Conservation (phyloP, 140 eudicot species). For the Senecio squalidus region DNA sequence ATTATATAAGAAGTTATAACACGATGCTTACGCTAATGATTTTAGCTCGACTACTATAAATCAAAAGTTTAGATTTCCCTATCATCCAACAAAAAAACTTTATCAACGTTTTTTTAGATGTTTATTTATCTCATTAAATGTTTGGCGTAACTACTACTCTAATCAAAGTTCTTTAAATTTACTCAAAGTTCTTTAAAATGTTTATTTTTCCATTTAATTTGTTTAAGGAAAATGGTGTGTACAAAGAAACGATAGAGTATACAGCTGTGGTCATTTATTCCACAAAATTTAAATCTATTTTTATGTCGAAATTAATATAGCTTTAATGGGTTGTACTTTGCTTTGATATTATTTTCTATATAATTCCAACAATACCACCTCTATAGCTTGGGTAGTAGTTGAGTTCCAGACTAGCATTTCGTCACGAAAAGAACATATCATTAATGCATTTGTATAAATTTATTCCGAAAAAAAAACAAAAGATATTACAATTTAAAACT, state of each 20-base stretch:
- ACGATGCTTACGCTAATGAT: too few relatives aligned
- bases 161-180: too few relatives aligned
- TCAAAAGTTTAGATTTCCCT: too few relatives aligned
- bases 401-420: constrained; percentile 20
- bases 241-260: constrained; percentile 14
- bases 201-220: too few relatives aligned
- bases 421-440: constrained; percentile 24
- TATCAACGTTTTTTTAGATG: too few relatives aligned
- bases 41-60: too few relatives aligned
- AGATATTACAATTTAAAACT: not conserved
- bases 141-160: too few relatives aligned
- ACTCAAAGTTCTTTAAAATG: too few relatives aligned
- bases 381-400: constrained; percentile 25
- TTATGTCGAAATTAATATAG: constrained; percentile 17
- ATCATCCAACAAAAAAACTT: too few relatives aligned
- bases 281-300: constrained; percentile 25
- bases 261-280: constrained; percentile 35
- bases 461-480: not conserved
- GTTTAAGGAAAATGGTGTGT: too few relatives aligned
- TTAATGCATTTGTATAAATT: constrained; percentile 27
- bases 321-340: constrained; percentile 31
- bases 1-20: too few relatives aligned
- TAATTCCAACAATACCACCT: constrained; percentile 4
- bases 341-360: constrained; percentile 14
- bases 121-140: too few relatives aligned